Evolutionary conservation across 139 green algal genomes (phyloP), one percentile per base, ranked within the genome.

Genomic region (Tetratostichococcus sp.): DNA sequence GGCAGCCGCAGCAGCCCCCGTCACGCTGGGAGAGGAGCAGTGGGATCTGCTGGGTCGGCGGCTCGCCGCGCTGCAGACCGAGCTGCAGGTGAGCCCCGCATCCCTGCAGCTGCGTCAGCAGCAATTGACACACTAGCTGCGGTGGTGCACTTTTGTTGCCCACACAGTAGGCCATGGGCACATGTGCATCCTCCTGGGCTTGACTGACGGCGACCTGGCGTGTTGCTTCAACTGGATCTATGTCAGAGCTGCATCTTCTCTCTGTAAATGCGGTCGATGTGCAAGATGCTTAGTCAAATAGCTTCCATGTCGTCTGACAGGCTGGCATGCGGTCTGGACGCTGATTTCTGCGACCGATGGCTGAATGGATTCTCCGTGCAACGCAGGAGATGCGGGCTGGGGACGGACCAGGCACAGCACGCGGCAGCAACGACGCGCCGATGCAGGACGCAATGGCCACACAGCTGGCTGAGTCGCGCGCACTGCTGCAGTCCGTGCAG

Each of bases 41-140:
- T 77, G 73, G 73, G 62, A 30, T 14, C 50, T 66, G 34, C 73
- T 77, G 26, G 73, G 73, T 16, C 35, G 35, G 35, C 59, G 73
- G 4, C 35, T 77, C 26, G 17, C 25, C 14, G 35, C 22, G 32
- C 35, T 77, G 14, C 59, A 77, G 26, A 14, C 26, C 17, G 39
- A 31, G 30, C 14, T 75, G 43, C 43, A 75, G 43, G 70, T 67
- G 30, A n/a, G 69, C 34, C 25, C 4, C 4, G 31, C n/a, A 39
- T 21, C n/a, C 8, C 59, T 67, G 6, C 11, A 68, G n/a, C 26
- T 16, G 6, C 6, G 59, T 16, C 26, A 31, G 4, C 59, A 30
- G n/a, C 59, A 68, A n/a, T n/a, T n/a, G n/a, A n/a, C n/a, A n/a
- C n/a, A n/a, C 59, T 31, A 16, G 26, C 59, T 34, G 26, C 26